Base-by-base conservation (phyloP, 371 early-diverging fungal species). In the Actinomortierella wolfii region DNA sequence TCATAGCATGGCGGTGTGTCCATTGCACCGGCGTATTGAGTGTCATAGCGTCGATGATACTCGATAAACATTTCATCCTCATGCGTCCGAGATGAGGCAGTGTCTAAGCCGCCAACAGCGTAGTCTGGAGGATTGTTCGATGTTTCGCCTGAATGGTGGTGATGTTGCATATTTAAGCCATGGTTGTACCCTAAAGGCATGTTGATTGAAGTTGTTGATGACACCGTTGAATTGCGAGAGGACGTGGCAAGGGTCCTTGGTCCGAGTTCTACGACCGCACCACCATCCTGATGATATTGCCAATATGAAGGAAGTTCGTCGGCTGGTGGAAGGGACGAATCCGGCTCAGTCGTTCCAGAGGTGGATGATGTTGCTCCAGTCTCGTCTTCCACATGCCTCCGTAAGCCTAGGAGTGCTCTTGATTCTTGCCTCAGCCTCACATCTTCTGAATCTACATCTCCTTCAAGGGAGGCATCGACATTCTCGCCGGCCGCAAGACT, bases 221-320 rank as follows among this genome's bases (percentile, higher is more conserved):
- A 2, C 51, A 24, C 17, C 26, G 25, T 2, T 28, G 42, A 4
- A 23, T 49, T 2, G 50, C 40, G 8, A 48, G 21, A 9, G 48
- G 56, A 15, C 43, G 23, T 0, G 73, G 73, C 1, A 67, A 73
- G 26, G 56, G 34, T 34, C 34, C 4, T 34, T 11, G 4, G 34
- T 34, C 34, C 34, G 11, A 11, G 34, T 11, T 34, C 34, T 11
- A 34, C 7, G 11, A 34, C 34, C 23, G 21, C 42, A 7, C 26
- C 28, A 3, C 51, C 46, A 11, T 57, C 51, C 0, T 54, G 54
- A 23, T 66, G 56, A 45, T 73, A 52, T 20, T 73, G 73, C 23
- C 61, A 73, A 47, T 73, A 73, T 9, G 73, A 66, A 6, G 73
- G 73, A 7, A 59, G 54, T 17, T 73, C 73, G 13, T 73, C 71